Percentiles rank a stretch among this genome's conserved stretches.
Evolutionary conservation across 2,329 filamentous ascomycete species (phyloP).

Genomic region (Berkeleyomyces basicola): DNA sequence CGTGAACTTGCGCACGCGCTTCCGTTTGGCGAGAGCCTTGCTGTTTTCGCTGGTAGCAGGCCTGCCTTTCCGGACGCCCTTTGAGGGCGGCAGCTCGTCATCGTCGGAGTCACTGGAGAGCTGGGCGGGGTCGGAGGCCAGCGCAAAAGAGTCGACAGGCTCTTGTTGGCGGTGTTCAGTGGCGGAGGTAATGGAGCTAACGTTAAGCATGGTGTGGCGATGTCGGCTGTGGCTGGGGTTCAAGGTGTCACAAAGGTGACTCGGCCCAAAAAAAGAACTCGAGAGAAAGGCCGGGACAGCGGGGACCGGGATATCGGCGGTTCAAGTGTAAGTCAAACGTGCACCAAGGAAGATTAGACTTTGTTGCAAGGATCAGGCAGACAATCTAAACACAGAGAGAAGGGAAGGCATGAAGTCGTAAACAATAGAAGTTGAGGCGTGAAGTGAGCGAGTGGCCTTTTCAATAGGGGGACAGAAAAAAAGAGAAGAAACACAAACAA

Average conservation of each 20-base stretch:
- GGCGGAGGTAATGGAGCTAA: neutral
- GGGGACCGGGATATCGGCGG: neutral
- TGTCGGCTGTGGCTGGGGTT: neutral
- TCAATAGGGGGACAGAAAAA: neutral
- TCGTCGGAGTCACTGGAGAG: neutral
- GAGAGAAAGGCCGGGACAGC: neutral
- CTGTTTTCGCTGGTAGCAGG: neutral
- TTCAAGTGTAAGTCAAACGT: conserved; percentile 1
- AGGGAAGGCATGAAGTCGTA: neutral
- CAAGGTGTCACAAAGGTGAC: neutral
- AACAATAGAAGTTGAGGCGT: neutral
- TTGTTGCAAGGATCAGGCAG: neutral
- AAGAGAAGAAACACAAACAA: neutral
- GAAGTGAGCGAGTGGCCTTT: neutral
- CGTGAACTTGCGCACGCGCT: conserved; percentile 24
- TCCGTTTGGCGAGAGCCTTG: conserved; percentile 16
- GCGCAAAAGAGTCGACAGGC: neutral
- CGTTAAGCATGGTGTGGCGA: neutral
- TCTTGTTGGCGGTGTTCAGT: neutral
- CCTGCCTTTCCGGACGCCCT: neutral
- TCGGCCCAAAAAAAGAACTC: neutral
- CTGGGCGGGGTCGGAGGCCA: neutral
- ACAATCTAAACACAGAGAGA: neutral
- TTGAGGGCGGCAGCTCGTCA: neutral
- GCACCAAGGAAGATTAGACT: neutral